Evolutionary conservation across 768 basidiomycete genomes (phyloP), one percentile per base, ranked within the genome.

Genomic region (Suillus spraguei): DNA sequence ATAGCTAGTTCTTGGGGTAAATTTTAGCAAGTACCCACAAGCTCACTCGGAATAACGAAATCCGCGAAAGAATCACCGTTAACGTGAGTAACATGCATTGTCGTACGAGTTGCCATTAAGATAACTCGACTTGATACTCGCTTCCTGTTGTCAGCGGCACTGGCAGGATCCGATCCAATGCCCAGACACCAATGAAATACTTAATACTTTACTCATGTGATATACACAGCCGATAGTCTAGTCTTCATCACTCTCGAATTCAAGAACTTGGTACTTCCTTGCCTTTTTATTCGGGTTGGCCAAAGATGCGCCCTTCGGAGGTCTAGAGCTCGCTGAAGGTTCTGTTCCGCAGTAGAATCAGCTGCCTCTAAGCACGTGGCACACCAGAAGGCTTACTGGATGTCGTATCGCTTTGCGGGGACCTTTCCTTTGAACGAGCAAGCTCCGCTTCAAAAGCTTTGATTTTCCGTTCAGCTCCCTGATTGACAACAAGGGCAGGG

Each of bases 271-370:
- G 68, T 86, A 87, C 68, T 86, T 89, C 44, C 90, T 81, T 9
- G 89, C 90, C 69, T 90, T 91, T 74, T 90, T 90, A 66, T 85
- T 87, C 14, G 89, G 90, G 72, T 91, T 90, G 1, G 88, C 88
- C 14, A 90, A 75, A 28, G 90, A 90, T 16, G 84, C 86, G 1
- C 89, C 89, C 69, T 85, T 87, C n/a, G 79, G 67, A 13, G 77
- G 69, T 46, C 73, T 68, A 14, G 62, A n/a, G 17, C 61, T 47
- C n/a, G 28, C 39, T 13, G 67, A 61, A 2, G 60, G 10, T 42
- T 66, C 76, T 72, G 62, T 55, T 60, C 32, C 14, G 20, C 36
- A 44, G 61, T 46, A 47, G 10, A 35, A 39, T 71, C 38, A 75
- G 55, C 44, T 59, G 20, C 39, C 17, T 41, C 24, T 41, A 35